These are phyloP conservation scores for Fusarium sp. DNA, from an alignment of 2,329 filamentous ascomycete species.

Conservation along the genomic window DNA sequence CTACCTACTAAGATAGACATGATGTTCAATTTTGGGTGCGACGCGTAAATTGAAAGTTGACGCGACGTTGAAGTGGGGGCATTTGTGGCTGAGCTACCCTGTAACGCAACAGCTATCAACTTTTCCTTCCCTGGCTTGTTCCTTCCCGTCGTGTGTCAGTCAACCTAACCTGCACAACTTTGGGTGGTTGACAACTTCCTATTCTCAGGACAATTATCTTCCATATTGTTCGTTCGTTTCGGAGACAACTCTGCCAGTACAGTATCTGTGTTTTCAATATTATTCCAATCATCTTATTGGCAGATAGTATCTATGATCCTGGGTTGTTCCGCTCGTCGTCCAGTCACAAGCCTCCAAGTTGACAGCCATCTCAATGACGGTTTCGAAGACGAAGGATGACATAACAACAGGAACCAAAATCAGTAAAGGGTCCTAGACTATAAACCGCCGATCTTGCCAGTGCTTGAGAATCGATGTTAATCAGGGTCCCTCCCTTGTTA, in stretches of 20 bases:
- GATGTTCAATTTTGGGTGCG: background rate
- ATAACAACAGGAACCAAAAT: background rate
- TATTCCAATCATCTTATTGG: background rate
- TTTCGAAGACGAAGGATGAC: background rate
- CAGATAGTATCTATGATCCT: background rate
- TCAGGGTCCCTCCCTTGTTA: conserved; percentile 27
- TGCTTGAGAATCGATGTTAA: conserved; percentile 12
- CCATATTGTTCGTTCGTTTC: too few species aligned
- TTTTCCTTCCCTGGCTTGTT: background rate
- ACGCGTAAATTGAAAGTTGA: conserved; percentile 32
- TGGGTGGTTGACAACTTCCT: background rate
- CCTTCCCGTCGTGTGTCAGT: background rate
- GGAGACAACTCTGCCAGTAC: background rate
- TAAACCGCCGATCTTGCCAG: conserved; percentile 15
- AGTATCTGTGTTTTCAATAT: background rate
- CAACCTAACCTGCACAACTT: background rate
- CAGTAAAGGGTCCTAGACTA: conserved; percentile 7
- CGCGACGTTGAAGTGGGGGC: conserved; percentile 3
- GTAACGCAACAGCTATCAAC: background rate
- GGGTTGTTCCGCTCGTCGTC: background rate
- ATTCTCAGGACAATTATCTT: background rate
- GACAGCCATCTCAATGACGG: conserved; percentile 1
- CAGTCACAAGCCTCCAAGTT: background rate
- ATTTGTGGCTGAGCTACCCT: background rate
- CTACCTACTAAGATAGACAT: background rate